These are phyloP conservation scores for Thraustochytrium sp. DNA, from an alignment of 352 stramenopile species.

Conservation along the genomic window DNA sequence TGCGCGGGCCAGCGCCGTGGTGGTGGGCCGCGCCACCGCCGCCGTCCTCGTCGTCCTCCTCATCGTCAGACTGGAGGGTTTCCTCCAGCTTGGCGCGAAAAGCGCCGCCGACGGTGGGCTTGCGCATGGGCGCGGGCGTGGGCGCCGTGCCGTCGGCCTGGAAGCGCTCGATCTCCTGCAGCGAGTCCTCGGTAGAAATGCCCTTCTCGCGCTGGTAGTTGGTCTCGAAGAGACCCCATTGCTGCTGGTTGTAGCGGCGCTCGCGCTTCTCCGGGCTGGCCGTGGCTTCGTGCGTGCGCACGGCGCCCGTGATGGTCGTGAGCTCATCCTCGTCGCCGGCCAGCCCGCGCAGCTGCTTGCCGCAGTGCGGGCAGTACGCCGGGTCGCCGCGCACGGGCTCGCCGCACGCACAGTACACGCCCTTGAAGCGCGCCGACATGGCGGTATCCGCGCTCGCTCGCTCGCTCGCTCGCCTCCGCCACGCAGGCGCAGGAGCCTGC, in stretches of 20 bases:
- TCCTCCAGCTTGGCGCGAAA: conserved; percentile 15
- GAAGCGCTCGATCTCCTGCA: conserved; percentile 41
- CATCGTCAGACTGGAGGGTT: conserved; percentile 7
- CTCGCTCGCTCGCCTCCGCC: too few relatives aligned
- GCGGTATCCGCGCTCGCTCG: too few relatives aligned
- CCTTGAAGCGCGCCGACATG: neutral
- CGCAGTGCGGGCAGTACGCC: conserved; percentile 35
- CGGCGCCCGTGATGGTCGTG: neutral
- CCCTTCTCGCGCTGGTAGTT: conserved; percentile 45
- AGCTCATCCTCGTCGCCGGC: neutral
- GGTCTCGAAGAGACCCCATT: conserved; percentile 43
- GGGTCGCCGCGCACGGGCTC: neutral
- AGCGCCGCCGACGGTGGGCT: neutral
- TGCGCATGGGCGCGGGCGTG: conserved; percentile 4
- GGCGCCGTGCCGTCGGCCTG: conserved; percentile 4
- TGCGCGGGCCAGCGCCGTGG: too few relatives aligned
- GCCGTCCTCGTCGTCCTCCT: neutral
- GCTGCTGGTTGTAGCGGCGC: conserved; percentile 29
- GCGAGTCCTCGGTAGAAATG: conserved; percentile 35
- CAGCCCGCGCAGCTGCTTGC: neutral
- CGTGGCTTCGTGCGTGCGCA: neutral
- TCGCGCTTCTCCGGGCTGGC: conserved; percentile 29
- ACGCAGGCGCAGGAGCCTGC: too few relatives aligned
- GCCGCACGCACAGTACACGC: conserved; percentile 27
- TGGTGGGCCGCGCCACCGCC: neutral